Percentiles rank a stretch among this genome's conserved stretches.
These are phyloP conservation scores for Metschnikowia cerradonensis DNA, from an alignment of 805 yeast genomes.

Conservation along the genomic window DNA sequence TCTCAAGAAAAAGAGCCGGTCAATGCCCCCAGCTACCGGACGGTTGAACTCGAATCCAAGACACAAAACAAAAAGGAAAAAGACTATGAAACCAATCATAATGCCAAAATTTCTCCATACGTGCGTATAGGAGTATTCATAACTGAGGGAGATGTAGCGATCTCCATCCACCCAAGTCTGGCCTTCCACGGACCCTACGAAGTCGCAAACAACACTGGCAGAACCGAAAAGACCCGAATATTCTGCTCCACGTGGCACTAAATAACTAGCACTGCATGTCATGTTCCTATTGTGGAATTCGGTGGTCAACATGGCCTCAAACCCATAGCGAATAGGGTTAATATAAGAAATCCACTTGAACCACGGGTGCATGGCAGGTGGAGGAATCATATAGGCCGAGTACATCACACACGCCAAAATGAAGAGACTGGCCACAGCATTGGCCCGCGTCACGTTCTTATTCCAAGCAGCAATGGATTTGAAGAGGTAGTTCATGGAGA, in stretches of 20 bases:
- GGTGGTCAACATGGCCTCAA: constrained; percentile 23
- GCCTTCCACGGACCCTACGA: constrained; percentile 16
- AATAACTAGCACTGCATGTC: constrained; percentile 9
- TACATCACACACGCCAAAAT: constrained; percentile 51
- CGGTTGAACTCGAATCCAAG: background rate
- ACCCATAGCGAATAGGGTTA: constrained; percentile 26
- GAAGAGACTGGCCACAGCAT: constrained; percentile 41
- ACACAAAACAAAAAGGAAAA: constrained; percentile 33
- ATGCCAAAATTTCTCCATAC: constrained; percentile 68
- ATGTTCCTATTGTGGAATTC: constrained; percentile 26
- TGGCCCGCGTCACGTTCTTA: constrained; percentile 34
- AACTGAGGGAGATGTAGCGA: constrained; percentile 36
- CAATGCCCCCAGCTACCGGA: background rate
- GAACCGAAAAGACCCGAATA: constrained; percentile 10
- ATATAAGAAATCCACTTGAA: constrained; percentile 36
- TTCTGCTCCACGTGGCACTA: constrained; percentile 22
- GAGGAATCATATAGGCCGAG: constrained; percentile 43
- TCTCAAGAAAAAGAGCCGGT: background rate
- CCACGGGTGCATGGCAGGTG: constrained; percentile 30
- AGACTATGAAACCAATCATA: constrained; percentile 42
- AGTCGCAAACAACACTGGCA: constrained; percentile 18
- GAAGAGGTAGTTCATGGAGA: constrained; percentile 36
- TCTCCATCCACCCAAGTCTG: constrained; percentile 21
- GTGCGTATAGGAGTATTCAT: constrained; percentile 26
- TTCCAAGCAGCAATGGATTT: constrained; percentile 39